Base-by-base conservation (phyloP, 1,284 basidiomycete species). In the Stereum hirsutum region DNA sequence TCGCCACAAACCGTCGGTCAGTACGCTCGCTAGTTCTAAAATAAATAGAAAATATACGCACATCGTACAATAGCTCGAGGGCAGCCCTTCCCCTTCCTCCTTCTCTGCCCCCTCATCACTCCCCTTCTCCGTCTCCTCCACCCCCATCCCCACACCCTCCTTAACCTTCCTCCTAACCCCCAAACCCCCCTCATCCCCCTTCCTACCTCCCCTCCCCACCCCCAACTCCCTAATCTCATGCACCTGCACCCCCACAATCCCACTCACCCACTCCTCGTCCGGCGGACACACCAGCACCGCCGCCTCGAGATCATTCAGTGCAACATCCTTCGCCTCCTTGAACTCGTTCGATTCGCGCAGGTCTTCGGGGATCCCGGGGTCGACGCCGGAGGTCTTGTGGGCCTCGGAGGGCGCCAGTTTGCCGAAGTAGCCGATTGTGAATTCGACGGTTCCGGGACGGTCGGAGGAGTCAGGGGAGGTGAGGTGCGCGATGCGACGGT, bases 261-360 rank as follows among this genome's bases (percentile, higher is more conserved):
- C 81, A 32, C 69, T 69, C 6, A 73, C 74, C 65, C 69, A 79
- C 47, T 66, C 56, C 4, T 73, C 72, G 52, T 81, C 75, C 15
- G 80, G 81, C 21, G 74, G 72, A 5, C 74, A 78, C 50, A 72
- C 66, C 17, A 72, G 63, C 14, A 77, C 74, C 24, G 75, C 70
- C 3, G 72, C 65, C 49, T 65, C 63, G 12, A 63, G 49, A 39
- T 62, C 62, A 45, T 60, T 57, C 39, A 64, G 47, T 33, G 61
- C 58, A 8, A 53, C 52, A 15, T 55, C 51, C 23, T 49, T 48
- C 35, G 55, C 54, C 26, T 61, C 56, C 46, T 59, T 53, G 53
- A 62, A 62, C 46, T 61, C 59, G 2, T 57, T 52, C 30, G 52
- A 46, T 30, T 53, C 44, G 28, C 54, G 56, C 26, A 65, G 46